Conservation (phyloP, 148 eudicot species). For the Spergularia marina region DNA sequence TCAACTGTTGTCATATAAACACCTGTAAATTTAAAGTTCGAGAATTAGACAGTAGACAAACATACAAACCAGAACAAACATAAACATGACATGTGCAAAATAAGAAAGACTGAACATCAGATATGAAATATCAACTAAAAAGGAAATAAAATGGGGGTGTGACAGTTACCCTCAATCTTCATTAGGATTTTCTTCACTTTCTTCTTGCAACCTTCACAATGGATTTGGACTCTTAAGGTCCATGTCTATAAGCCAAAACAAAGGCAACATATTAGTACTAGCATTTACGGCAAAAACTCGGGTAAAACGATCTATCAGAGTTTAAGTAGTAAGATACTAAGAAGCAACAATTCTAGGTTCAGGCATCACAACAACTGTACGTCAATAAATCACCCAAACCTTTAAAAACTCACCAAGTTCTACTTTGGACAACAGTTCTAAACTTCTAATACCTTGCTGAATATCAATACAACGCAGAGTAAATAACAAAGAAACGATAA, state of each 20-base stretch:
- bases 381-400: not conserved
- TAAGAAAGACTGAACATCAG: not conserved
- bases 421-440: no score
- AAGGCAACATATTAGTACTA: not conserved
- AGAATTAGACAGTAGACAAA: no score
- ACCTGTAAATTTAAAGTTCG: slow-evolving; percentile 37
- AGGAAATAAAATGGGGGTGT: not conserved
- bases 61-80: no score
- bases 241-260: slow-evolving; percentile 50
- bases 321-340: not conserved
- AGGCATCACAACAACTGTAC: not conserved
- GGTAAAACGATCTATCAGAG: not conserved
- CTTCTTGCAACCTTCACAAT: slow-evolving; percentile 91
- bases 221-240: slow-evolving; percentile 74
- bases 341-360: not conserved
- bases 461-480: no score
- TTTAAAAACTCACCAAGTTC: no score
- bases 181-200: slow-evolving; percentile 83
- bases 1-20: slow-evolving; percentile 66
- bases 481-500: no score
- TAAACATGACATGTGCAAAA: not conserved
- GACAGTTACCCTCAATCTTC: slow-evolving; percentile 58
- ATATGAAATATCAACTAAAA: not conserved
- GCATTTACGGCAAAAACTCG: not conserved
- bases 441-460: no score